Conservation (phyloP, 2,329 filamentous ascomycete genomes). For the Ophiostoma australiae region DNA sequence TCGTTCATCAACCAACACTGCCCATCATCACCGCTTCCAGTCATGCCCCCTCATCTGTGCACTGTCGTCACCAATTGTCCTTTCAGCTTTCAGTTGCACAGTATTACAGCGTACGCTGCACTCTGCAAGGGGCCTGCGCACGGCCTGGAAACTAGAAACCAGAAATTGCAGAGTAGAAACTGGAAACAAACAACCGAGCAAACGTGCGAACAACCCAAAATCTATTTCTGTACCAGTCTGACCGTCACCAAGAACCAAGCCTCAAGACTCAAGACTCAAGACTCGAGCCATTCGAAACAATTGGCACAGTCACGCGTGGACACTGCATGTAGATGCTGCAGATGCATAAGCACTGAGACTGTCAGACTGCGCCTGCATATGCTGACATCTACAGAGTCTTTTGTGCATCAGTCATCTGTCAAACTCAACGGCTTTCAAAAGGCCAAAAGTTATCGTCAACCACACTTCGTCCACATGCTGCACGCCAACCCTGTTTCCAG, state of each 20-base stretch:
- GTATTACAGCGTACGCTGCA: too few species aligned
- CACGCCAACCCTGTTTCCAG: slow-evolving; percentile 5
- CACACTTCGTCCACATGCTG: neutral
- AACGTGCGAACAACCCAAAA: neutral
- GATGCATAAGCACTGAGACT: slow-evolving; percentile 7
- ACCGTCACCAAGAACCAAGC: too few species aligned
- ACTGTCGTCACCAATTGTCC: neutral
- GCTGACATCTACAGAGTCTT: neutral
- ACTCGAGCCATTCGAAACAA: neutral
- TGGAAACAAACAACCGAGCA: neutral
- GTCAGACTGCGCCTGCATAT: slow-evolving; percentile 3
- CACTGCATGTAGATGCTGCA: slow-evolving; percentile 1
- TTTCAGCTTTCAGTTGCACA: slow-evolving; percentile 16
- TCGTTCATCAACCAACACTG: neutral
- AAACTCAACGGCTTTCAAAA: neutral
- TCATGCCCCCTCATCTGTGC: neutral
- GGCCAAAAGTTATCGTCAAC: neutral
- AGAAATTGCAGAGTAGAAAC: neutral
- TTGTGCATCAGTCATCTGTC: slow-evolving; percentile 2
- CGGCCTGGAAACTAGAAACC: slow-evolving; percentile 16
- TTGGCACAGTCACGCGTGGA: neutral
- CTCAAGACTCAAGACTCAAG: neutral
- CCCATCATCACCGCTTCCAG: neutral
- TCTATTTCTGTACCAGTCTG: neutral
- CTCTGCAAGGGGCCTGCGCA: slow-evolving; percentile 21